Conservation (phyloP, 2,329 filamentous ascomycete species). For the Aspergillus alliaceus region DNA sequence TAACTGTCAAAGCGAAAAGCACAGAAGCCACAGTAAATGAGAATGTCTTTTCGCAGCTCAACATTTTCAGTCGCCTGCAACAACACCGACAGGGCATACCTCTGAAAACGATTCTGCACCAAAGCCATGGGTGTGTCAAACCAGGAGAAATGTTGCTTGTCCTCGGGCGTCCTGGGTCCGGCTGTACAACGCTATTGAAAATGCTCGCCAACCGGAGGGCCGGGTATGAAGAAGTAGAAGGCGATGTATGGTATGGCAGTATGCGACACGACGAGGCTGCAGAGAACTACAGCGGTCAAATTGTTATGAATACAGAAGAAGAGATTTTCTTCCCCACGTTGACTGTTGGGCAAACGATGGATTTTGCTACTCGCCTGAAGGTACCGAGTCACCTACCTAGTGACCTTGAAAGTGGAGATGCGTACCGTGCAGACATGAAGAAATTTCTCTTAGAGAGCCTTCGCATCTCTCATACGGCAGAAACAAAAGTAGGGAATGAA, state of each 20-base stretch:
- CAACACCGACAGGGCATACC: conserved; percentile 18
- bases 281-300: conserved; percentile 55
- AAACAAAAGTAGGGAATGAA: conserved; percentile 66
- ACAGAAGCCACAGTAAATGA: conserved; percentile 1
- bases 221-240: conserved; percentile 59
- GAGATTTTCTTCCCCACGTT: conserved; percentile 51
- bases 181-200: conserved; percentile 71
- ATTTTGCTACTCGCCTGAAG: conserved; percentile 28
- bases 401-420: neutral
- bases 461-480: conserved; percentile 16
- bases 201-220: conserved; percentile 64
- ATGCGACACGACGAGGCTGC: conserved; percentile 40
- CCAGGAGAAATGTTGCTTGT: conserved; percentile 73
- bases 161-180: conserved; percentile 66
- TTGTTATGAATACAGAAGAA: conserved; percentile 55
- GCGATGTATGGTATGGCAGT: conserved; percentile 58
- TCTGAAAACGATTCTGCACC: conserved; percentile 59
- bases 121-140: conserved; percentile 67
- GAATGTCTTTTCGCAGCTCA: conserved; percentile 5
- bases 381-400: neutral
- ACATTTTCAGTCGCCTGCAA: neutral
- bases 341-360: conserved; percentile 51
- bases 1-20: neutral
- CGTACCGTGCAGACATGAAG: neutral
- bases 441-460: conserved; percentile 1